phyloP scores from a whole-genome alignment of 2,329 filamentous ascomycete species.

The Venturia oleaginea region DNA sequence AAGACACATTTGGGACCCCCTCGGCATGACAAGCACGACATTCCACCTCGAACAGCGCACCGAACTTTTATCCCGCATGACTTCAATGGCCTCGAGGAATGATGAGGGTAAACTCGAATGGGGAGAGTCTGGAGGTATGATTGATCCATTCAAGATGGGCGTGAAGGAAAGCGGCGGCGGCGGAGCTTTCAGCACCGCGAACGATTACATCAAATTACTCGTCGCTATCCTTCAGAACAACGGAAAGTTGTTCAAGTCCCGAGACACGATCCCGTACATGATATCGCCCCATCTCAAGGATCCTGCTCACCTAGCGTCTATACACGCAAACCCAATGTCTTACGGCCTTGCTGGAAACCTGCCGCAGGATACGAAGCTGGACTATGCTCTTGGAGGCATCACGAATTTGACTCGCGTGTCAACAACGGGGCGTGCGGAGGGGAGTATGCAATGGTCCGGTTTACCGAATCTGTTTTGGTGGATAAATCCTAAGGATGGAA shows the following conservation, averaged over 20 bases:
- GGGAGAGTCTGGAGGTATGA: background rate
- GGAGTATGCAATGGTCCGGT: conserved; percentile 13
- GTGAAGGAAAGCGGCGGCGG: conserved; percentile 19
- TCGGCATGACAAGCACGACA: conserved; percentile 18
- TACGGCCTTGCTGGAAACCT: conserved; percentile 14
- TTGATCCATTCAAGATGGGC: conserved; percentile 16
- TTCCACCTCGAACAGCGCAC: conserved; percentile 19
- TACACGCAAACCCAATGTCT: conserved; percentile 12
- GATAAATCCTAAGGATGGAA: conserved; percentile 10
- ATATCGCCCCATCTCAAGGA: conserved; percentile 21
- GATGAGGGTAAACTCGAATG: conserved; percentile 16
- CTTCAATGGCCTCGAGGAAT: conserved; percentile 18
- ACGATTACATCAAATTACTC: conserved; percentile 22
- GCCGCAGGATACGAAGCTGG: conserved; percentile 2
- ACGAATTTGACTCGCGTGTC: conserved; percentile 5
- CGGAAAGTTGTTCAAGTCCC: conserved; percentile 16
- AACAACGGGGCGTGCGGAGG: conserved; percentile 5
- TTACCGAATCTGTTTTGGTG: conserved; percentile 14
- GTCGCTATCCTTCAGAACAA: conserved; percentile 19
- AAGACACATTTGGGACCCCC: conserved; percentile 13
- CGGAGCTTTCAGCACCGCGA: conserved; percentile 19
- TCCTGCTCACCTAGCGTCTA: conserved; percentile 1
- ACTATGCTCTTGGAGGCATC: conserved; percentile 13
- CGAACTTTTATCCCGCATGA: conserved; percentile 17
- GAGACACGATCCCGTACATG: conserved; percentile 18